A percentile compares a stretch with the other conserved stretches of the same genome.
These are phyloP conservation scores for Nannizziopsis arthrosporioides DNA, from an alignment of 2,329 filamentous ascomycete genomes.

Conservation along the genomic window DNA sequence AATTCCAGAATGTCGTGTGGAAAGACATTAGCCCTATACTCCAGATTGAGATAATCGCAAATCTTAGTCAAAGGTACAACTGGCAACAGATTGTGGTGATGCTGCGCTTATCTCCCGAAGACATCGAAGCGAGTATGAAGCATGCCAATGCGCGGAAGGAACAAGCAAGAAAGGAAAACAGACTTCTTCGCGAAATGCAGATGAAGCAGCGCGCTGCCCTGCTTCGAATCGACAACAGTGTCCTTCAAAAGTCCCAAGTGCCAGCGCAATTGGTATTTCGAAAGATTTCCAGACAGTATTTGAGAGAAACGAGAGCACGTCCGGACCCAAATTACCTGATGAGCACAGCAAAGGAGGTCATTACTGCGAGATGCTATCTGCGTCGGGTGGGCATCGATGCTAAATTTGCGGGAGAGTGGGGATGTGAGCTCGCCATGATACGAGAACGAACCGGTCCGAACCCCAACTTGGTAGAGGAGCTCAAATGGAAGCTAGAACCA, in stretches of 20 bases:
- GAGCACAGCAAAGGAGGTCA: conserved; percentile 24
- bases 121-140: conserved; percentile 17
- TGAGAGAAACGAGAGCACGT: conserved; percentile 11
- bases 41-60: conserved; percentile 28
- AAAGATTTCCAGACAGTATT: conserved; percentile 18
- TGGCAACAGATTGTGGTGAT: conserved; percentile 18
- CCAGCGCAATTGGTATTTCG: conserved; percentile 23
- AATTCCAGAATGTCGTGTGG: conserved; percentile 21
- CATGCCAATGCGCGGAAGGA: conserved; percentile 17
- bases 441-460: conserved; percentile 14
- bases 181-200: conserved; percentile 24
- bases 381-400: conserved; percentile 21
- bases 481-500: conserved; percentile 12
- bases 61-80: conserved; percentile 19
- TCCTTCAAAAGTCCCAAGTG: conserved; percentile 17
- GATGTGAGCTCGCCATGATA: conserved; percentile 17
- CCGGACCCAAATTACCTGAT: conserved; percentile 20
- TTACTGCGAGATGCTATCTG: conserved; percentile 24
- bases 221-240: conserved; percentile 25
- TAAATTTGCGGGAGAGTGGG: conserved; percentile 27
- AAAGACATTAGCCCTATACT: conserved; percentile 23
- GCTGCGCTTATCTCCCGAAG: conserved; percentile 20
- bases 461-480: conserved; percentile 10
- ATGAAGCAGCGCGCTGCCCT: conserved; percentile 25
- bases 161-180: conserved; percentile 24